Base-by-base conservation (phyloP, 192 early-diverging fungal genomes). In the Ambispora gerdemannii region DNA sequence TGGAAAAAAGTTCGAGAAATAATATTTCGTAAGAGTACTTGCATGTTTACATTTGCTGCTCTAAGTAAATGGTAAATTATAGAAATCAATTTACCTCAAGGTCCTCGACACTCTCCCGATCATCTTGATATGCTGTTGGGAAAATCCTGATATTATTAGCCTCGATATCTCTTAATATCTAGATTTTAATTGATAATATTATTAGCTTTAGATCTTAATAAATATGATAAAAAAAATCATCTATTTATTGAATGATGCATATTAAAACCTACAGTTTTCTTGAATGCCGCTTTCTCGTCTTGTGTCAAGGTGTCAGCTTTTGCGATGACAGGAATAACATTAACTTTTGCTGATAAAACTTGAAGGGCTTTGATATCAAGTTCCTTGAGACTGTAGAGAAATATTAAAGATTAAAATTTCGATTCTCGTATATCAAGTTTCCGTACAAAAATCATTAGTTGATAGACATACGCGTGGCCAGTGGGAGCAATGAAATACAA, bases 401-500 rank as follows among this genome's bases (percentile, higher is more conserved):
- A 7, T 22, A 35, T 55, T 3, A 70, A 58, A 55, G 38, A 22
- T 43, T 38, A 20, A 33, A 63, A 55, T 52, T 50, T 50, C 56
- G 30, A 51, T 61, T 38, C 3, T 13, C 28, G 32, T n/a, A n/a
- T n/a, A n/a, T n/a, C n/a, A n/a, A n/a, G n/a, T n/a, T n/a, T n/a
- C n/a, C n/a, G n/a, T n/a, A n/a, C n/a, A n/a, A n/a, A n/a, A n/a
- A n/a, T n/a, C n/a, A n/a, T n/a, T n/a, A n/a, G n/a, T n/a, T n/a
- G n/a, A n/a, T 72, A 6, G 17, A n/a, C 68, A 66, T 82, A 85
- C 91, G 83, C 87, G 83, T 96, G 94, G 50, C 95, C 95, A 69
- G 92, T 95, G 59, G 97, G 95, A 38, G 90, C 88, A 76, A 98
- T 94, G 82, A 98, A 98, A 84, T 97, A 98, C 68, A 98, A 82